Conservation (phyloP, 306 rosid species). For the Trifolium repens region DNA sequence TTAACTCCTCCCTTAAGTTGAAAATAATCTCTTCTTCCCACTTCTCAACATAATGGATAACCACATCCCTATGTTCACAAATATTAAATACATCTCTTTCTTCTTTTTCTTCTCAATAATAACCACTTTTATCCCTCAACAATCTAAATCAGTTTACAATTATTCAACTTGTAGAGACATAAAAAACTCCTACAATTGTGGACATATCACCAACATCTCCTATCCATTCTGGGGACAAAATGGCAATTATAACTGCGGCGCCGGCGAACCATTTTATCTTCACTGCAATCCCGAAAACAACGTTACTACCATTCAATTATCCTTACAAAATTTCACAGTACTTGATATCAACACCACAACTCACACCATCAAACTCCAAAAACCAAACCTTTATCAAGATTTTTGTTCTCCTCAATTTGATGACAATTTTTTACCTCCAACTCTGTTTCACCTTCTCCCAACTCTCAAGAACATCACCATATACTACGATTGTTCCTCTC, state of each 20-base stretch:
- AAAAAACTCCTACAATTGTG: constrained; percentile 37
- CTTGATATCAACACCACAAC: rapidly evolving
- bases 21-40: background rate
- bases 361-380: constrained; percentile 32
- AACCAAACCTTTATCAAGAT: background rate
- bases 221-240: constrained; percentile 55
- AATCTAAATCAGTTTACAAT: no score
- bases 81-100: background rate
- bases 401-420: background rate
- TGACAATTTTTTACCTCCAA: background rate
- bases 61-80: background rate
- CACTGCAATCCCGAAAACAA: background rate
- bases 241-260: constrained; percentile 8
- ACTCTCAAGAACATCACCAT: constrained; percentile 33
- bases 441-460: background rate
- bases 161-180: background rate
- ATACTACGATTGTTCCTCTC: constrained; percentile 23
- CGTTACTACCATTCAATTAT: background rate
- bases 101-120: no score
- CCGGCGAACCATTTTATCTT: constrained; percentile 5
- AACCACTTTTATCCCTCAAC: no score
- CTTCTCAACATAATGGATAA: background rate
- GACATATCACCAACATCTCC: background rate
- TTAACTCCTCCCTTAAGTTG: background rate
- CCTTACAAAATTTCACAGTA: background rate